Evolutionary conservation across 768 basidiomycete species (phyloP).

Genomic region (Amanita thiersii): DNA sequence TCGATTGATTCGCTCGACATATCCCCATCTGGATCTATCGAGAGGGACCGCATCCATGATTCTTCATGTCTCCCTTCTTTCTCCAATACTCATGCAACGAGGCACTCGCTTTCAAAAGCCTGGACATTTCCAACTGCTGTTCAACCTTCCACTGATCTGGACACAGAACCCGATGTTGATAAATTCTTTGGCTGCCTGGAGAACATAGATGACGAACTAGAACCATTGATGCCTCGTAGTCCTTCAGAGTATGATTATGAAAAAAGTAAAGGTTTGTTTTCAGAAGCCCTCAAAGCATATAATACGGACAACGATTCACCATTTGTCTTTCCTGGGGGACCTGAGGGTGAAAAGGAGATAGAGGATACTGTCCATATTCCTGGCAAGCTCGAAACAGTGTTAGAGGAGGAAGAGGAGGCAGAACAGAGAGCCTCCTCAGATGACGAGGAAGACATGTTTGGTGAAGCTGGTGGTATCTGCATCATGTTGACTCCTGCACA

Average conservation of each 20-base stretch:
- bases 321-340: conserved; percentile 33
- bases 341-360: conserved; percentile 35
- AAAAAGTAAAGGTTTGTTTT: conserved; percentile 52
- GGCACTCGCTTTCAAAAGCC: conserved; percentile 50
- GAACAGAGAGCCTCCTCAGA: conserved; percentile 21
- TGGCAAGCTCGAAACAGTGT: background rate
- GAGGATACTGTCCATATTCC: conserved; percentile 23
- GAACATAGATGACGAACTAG: conserved; percentile 33
- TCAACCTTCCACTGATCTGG: conserved; percentile 19
- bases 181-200: conserved; percentile 72
- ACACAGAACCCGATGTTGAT: conserved; percentile 46
- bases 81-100: conserved; percentile 18
- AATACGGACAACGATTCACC: conserved; percentile 44
- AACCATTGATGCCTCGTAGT: conserved; percentile 29
- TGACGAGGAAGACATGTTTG: conserved; percentile 45
- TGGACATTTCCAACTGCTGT: conserved; percentile 59
- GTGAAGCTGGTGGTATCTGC: conserved; percentile 63
- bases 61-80: background rate
- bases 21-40: conserved; percentile 21
- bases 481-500: conserved; percentile 67
- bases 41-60: conserved; percentile 12
- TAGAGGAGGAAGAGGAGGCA: conserved; percentile 28
- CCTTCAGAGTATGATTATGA: conserved; percentile 41
- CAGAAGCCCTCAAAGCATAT: conserved; percentile 39
- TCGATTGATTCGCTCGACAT: conserved; percentile 48